Base-by-base conservation (phyloP, 495 filamentous ascomycete species). In the Penicillium flavigenum region DNA sequence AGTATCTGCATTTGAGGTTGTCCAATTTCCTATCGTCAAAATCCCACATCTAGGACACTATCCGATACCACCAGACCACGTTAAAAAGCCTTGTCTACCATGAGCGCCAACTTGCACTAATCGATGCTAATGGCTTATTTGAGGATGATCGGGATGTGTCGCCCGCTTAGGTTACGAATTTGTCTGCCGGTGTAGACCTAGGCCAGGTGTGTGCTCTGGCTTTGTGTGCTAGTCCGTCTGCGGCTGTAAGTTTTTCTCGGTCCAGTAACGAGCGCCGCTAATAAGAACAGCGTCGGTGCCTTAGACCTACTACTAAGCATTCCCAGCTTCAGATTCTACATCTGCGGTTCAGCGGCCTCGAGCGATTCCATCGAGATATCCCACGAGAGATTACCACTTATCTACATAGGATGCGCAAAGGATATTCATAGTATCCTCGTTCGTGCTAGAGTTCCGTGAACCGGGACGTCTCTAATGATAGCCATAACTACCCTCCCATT, bases 41-140 rank as follows among this genome's bases (percentile, higher is more conserved):
- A 9, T 24, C 24, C 19, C 34, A 34, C 7, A 36, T 57, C 7
- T 17, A 38, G 11, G 20, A 16, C 3, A 54, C 27, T 2, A 54
- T 57, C 19, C 4, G 11, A 27, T 36, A 57, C 22, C 54, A 57
- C 20, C 14, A 20, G 4, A 20, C 54, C 4, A 53, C 59, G 24
- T 26, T 61, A 31, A 36, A 61, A 39, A 43, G 20, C 31, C 44
- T 61, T 12, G 47, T 46, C 11, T 61, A 57, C 31, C 59, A 61
- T 34, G 48, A 61, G 36, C 48, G 54, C 12, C 19, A 43, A 20
- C 48, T 57, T 9, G 11, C 19, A 16, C n/a, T 43, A 11, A 47
- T 61, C 20, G 53, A 38, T 17, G 46, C 47, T 12, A 48, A 52
- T 27, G 53, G 57, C 9, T 26, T 50, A 29, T 56, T 52, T n/a